A percentile compares a stretch with the other conserved stretches of the same genome.
phyloP scores from a whole-genome alignment of 805 yeast genomes.

The Dipodascus geniculatus region DNA sequence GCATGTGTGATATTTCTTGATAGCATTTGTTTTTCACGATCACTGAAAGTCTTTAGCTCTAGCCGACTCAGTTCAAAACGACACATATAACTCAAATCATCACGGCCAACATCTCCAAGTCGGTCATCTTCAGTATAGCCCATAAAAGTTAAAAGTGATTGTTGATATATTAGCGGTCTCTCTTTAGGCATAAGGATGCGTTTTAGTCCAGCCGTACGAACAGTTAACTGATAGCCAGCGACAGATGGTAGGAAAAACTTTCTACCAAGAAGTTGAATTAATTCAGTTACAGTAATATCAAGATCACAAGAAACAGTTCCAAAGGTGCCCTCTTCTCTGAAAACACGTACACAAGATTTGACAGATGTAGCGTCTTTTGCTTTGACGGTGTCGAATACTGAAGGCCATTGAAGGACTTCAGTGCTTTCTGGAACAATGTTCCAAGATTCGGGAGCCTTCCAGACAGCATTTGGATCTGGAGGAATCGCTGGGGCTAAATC shows the following conservation, averaged over 20 bases:
- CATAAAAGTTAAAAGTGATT: slow-evolving; percentile 55
- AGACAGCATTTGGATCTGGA: slow-evolving; percentile 6
- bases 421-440: slow-evolving; percentile 10
- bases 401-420: slow-evolving; percentile 3
- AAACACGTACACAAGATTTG: slow-evolving; percentile 45
- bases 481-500: slow-evolving; percentile 6
- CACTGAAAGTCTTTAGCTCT: slow-evolving; percentile 45
- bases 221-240: slow-evolving; percentile 64
- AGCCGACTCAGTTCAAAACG: slow-evolving; percentile 64
- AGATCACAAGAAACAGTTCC: slow-evolving; percentile 73
- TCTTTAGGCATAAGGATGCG: slow-evolving; percentile 64
- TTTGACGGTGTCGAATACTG: background rate
- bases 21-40: slow-evolving; percentile 56
- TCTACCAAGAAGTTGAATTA: slow-evolving; percentile 57
- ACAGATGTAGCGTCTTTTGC: slow-evolving; percentile 8
- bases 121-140: slow-evolving; percentile 76
- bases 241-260: slow-evolving; percentile 63
- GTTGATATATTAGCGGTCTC: slow-evolving; percentile 66
- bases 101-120: slow-evolving; percentile 66
- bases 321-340: slow-evolving; percentile 73
- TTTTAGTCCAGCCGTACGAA: slow-evolving; percentile 64
- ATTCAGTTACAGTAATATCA: slow-evolving; percentile 64
- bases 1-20: slow-evolving; percentile 61
- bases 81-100: slow-evolving; percentile 71
- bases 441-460: slow-evolving; percentile 22